These are phyloP conservation scores for Tinospora cordifolia DNA, from an alignment of 164 flowering plant species.

Conservation along the genomic window DNA sequence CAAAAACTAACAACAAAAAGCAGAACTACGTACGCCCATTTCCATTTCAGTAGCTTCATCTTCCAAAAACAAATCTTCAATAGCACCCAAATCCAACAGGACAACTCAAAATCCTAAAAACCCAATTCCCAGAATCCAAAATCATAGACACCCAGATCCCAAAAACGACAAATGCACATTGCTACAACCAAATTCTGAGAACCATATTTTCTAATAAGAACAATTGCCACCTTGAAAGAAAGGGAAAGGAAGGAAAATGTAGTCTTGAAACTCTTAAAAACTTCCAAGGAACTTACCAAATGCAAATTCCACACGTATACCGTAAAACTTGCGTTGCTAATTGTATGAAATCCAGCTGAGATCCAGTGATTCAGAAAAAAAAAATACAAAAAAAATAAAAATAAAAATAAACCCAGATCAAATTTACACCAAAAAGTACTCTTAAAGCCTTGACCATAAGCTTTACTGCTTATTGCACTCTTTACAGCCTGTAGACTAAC, in stretches of 20 bases:
- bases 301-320: background rate
- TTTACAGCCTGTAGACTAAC: constrained; percentile 71
- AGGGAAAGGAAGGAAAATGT: background rate
- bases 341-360: background rate
- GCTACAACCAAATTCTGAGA: background rate
- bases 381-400: background rate
- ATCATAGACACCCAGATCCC: constrained; percentile 7
- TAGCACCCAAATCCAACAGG: background rate
- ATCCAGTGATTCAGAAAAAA: background rate
- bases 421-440: constrained; percentile 16
- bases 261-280: background rate
- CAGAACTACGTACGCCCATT: constrained; percentile 11
- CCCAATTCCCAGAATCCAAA: constrained; percentile 4
- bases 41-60: constrained; percentile 20
- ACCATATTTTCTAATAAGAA: background rate
- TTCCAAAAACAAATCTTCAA: constrained; percentile 7
- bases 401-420: constrained; percentile 16
- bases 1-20: constrained; percentile 26
- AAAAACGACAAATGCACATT: constrained; percentile 3
- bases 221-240: background rate
- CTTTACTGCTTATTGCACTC: constrained; percentile 23
- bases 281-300: background rate
- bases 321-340: constrained; percentile 20
- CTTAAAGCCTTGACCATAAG: constrained; percentile 13
- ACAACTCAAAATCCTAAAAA: constrained; percentile 1